Conservation (phyloP, 2,329 filamentous ascomycete species). For the Fusarium sp. region DNA sequence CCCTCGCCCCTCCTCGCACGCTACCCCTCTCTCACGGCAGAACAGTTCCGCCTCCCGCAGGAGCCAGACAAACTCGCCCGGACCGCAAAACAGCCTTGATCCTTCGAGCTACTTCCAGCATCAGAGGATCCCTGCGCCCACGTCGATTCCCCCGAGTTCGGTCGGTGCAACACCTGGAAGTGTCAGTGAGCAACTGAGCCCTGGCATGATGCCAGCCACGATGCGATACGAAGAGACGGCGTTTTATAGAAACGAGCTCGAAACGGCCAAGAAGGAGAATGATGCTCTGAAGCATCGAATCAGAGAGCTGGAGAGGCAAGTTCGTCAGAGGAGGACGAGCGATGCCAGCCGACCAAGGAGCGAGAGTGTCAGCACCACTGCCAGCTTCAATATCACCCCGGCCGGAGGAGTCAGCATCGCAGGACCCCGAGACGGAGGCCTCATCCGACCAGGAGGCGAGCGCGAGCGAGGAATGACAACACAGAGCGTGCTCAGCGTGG, state of each 20-base stretch:
- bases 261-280: slow-evolving; percentile 72
- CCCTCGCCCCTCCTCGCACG: slow-evolving; percentile 58
- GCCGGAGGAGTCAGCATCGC: slow-evolving; percentile 58
- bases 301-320: slow-evolving; percentile 69
- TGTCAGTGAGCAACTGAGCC: slow-evolving; percentile 59
- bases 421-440: slow-evolving; percentile 55
- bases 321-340: slow-evolving; percentile 62
- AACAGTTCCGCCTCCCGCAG: slow-evolving; percentile 67
- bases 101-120: slow-evolving; percentile 62
- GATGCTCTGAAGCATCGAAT: slow-evolving; percentile 71
- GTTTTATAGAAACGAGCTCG: slow-evolving; percentile 70
- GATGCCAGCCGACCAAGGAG: slow-evolving; percentile 61
- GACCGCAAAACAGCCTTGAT: slow-evolving; percentile 57
- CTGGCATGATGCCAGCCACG: slow-evolving; percentile 67
- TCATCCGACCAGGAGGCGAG: slow-evolving; percentile 44
- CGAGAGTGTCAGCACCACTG: slow-evolving; percentile 65
- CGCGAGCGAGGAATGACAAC: slow-evolving; percentile 56
- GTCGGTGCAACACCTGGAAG: slow-evolving; percentile 56
- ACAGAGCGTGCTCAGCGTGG: slow-evolving; percentile 60
- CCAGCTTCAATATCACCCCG: slow-evolving; percentile 58
- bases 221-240: slow-evolving; percentile 72
- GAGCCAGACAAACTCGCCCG: slow-evolving; percentile 63
- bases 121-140: slow-evolving; percentile 55
- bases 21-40: slow-evolving; percentile 63
- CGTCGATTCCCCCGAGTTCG: slow-evolving; percentile 51